Conservation (phyloP, 805 yeast species). For the Lachancea sp. region DNA sequence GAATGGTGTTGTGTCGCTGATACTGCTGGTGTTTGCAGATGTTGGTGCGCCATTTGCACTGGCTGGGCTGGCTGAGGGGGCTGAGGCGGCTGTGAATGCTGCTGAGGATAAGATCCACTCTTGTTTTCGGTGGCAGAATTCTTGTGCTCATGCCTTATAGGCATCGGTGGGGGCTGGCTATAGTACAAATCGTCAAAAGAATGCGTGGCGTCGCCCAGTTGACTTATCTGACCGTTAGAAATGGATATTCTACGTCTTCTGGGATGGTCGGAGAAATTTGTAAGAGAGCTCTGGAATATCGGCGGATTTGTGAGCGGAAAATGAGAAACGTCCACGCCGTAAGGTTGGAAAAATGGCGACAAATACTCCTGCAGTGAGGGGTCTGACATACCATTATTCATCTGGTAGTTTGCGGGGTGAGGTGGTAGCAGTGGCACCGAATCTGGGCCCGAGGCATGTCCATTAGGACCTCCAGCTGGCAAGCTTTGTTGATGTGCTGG, state of each 20-base stretch:
- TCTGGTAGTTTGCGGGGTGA: not conserved
- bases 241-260: conserved; percentile 61
- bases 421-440: conserved; percentile 4
- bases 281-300: conserved; percentile 39
- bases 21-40: not conserved
- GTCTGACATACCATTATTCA: conserved; percentile 18
- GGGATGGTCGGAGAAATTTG: conserved; percentile 25
- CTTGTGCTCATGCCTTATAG: conserved; percentile 10
- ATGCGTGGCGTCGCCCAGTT: conserved; percentile 42
- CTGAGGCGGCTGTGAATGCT: not conserved
- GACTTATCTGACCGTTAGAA: conserved; percentile 81
- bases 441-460: conserved; percentile 2
- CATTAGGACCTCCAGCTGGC: not conserved
- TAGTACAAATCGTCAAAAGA: conserved; percentile 35
- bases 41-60: not conserved
- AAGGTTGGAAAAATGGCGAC: conserved; percentile 40
- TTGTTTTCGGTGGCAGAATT: not conserved
- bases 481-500: not conserved
- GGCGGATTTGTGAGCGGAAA: conserved; percentile 43
- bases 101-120: not conserved
- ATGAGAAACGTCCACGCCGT: conserved; percentile 39
- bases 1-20: not conserved
- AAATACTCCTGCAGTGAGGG: conserved; percentile 32
- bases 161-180: conserved; percentile 32
- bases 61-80: not conserved